A percentile compares a stretch with the other conserved stretches of the same genome.
Evolutionary conservation across 179 eudicot genomes (phyloP).

Genomic region (Sideroxylon spinosum): DNA sequence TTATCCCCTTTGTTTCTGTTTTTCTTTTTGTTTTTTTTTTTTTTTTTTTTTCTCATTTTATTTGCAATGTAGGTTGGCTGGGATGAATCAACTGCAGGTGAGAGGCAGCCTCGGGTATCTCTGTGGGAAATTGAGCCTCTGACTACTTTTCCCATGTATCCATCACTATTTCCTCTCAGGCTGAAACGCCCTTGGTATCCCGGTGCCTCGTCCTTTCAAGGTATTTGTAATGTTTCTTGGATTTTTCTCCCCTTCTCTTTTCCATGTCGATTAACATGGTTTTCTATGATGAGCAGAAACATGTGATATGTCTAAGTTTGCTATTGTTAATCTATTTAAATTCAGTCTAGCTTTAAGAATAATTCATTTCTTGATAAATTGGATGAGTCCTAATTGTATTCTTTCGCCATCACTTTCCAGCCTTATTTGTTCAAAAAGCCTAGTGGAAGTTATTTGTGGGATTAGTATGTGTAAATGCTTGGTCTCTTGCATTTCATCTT

Average conservation of each 20-base stretch:
- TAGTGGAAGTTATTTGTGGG: background rate
- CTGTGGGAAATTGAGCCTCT: conserved; percentile 97
- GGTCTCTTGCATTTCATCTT: background rate
- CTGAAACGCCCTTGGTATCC: conserved; percentile 98
- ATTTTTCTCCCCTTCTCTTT: background rate
- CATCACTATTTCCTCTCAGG: conserved; percentile 90
- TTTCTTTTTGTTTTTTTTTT: background rate
- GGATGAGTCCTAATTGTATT: background rate
- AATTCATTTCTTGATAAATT: background rate
- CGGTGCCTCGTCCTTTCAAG: conserved; percentile 85
- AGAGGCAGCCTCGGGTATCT: conserved; percentile 97
- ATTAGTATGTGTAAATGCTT: background rate
- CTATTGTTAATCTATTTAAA: background rate
- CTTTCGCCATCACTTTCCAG: background rate
- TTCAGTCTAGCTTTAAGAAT: background rate
- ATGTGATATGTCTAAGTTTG: background rate
- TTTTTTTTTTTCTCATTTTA: background rate
- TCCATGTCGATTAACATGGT: background rate
- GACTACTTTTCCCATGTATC: conserved; percentile 94
- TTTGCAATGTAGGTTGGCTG: conserved; percentile 75
- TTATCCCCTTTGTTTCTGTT: background rate
- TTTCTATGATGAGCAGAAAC: background rate
- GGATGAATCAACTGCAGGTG: conserved; percentile 99
- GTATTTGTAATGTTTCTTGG: conserved; percentile 27
- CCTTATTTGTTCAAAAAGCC: background rate